These are phyloP conservation scores for Mrakia frigida DNA, from an alignment of 768 basidiomycete genomes.

Conservation along the genomic window DNA sequence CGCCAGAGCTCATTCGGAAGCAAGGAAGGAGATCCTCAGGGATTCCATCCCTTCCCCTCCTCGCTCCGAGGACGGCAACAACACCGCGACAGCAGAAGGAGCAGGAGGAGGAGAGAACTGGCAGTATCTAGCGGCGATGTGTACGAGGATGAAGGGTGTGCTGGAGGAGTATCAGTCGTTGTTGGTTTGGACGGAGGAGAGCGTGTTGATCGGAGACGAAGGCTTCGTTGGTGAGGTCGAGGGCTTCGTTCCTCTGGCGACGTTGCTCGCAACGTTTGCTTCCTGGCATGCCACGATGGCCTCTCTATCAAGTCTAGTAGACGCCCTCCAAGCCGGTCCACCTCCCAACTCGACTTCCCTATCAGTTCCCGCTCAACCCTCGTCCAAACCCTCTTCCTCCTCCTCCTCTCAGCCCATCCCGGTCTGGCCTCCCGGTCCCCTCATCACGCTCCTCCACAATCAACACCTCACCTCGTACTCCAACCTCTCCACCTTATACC, in stretches of 20 bases:
- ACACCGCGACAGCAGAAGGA: not conserved
- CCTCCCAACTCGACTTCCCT: not conserved
- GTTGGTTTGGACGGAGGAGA: conserved; percentile 73
- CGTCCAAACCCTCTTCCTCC: not conserved
- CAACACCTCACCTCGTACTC: conserved; percentile 74
- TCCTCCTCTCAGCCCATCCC: conserved; percentile 39
- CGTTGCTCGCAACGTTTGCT: conserved; percentile 73
- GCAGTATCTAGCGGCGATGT: conserved; percentile 68
- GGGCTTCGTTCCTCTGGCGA: conserved; percentile 79
- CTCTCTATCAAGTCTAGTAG: conserved; percentile 61
- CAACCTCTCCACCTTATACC: conserved; percentile 65
- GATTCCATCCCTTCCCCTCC: conserved; percentile 53
- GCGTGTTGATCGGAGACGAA: conserved; percentile 67
- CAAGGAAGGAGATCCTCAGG: conserved; percentile 30
- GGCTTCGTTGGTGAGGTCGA: conserved; percentile 68
- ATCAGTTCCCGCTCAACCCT: not conserved
- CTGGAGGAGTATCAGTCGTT: conserved; percentile 62
- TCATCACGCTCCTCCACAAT: conserved; percentile 71
- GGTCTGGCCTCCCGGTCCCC: conserved; percentile 63
- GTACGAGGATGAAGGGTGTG: conserved; percentile 65
- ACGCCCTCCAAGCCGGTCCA: conserved; percentile 49
- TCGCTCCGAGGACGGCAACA: conserved; percentile 44
- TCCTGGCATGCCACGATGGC: conserved; percentile 84
- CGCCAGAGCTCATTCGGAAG: conserved; percentile 33
- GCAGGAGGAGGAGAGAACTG: conserved; percentile 40